Base-by-base conservation (phyloP, 2,329 filamentous ascomycete genomes). In the Cladosporium sp. region DNA sequence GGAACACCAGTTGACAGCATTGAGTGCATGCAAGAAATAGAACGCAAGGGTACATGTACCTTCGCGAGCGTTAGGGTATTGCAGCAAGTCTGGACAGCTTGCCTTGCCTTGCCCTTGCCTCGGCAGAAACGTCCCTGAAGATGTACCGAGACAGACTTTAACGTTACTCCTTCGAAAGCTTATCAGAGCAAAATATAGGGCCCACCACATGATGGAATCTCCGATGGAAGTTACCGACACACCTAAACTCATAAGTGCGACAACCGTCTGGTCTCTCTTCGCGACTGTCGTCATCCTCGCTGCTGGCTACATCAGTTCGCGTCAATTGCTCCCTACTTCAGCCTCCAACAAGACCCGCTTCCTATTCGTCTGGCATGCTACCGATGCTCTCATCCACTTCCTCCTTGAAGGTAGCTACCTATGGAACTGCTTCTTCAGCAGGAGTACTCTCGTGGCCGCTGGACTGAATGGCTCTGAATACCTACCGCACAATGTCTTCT, bases 331-430 rank as follows among this genome's bases (percentile, higher is more conserved):
- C 25, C 83, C 87, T 17, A 70, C 75, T 20, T 69, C 78, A 1
- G 78, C 85, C 11, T 75, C 82, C 1, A 71, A 76, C 38, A 83
- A 85, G 54, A 80, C 82, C 58, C 90, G 92, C 62, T 78, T 89
- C 71, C 86, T 97, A 64, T 96, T 96, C 81, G 84, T 95, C 76
- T 97, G 93, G 93, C 92, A 97, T 78, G 83, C 90, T 38, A 95
- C 96, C 76, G 92, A 97, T 74, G 90, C 90, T 34, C 82, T 97
- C 43, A 93, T 92, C 69, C 94, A 99, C 78, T 85, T 95, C 75
- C 80, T 91, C 72, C 88, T 97, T 72, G 93, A 97, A 77, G 92
- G 91, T 56, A 88, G 86, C 69, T 97, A 91, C 75, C 85, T 97
- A 22, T 97, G 92, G 81, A 90, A 96, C 77, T 96, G 90, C 79